phyloP scores from a whole-genome alignment of 768 basidiomycete species.

The Pleurotus cornucopiae region DNA sequence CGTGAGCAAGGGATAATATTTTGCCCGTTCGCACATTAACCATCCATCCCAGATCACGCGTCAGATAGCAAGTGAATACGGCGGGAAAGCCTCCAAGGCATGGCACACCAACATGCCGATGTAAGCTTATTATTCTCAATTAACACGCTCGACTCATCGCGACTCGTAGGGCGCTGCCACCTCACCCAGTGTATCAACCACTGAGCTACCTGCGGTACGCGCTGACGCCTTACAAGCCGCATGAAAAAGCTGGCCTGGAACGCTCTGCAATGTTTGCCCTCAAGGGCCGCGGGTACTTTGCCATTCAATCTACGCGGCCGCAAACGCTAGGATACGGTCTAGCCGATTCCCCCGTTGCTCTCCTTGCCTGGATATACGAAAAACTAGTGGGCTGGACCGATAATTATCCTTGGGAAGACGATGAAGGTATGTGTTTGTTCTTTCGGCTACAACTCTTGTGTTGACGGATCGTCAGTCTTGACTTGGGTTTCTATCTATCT shows the following conservation, averaged over 20 bases:
- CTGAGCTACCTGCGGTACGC: conserved; percentile 21
- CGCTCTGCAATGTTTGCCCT: conserved; percentile 22
- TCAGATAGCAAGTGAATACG: conserved; percentile 28
- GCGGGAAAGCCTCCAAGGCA: conserved; percentile 36
- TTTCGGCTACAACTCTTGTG: neutral
- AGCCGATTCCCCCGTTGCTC: conserved; percentile 53
- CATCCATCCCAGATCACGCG: conserved; percentile 25
- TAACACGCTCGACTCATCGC: neutral
- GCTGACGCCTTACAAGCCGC: conserved; percentile 21
- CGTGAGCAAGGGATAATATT: neutral
- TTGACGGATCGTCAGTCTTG: conserved; percentile 35
- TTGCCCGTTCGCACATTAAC: too few species aligned
- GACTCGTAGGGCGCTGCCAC: conserved; percentile 13
- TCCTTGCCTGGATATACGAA: conserved; percentile 53
- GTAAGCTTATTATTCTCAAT: conserved; percentile 21
- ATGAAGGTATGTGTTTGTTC: conserved; percentile 35
- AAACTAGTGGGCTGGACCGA: conserved; percentile 48
- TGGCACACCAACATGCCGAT: conserved; percentile 40
- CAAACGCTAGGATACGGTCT: conserved; percentile 53
- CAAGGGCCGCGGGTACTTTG: conserved; percentile 32
- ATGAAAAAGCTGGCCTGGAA: conserved; percentile 30
- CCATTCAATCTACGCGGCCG: conserved; percentile 40
- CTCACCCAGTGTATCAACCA: conserved; percentile 19
- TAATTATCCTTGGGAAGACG: conserved; percentile 52
- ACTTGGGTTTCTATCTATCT: conserved; percentile 59